These are phyloP conservation scores for Trichosanthes truncata DNA, from an alignment of 306 rosid genomes.

Conservation along the genomic window DNA sequence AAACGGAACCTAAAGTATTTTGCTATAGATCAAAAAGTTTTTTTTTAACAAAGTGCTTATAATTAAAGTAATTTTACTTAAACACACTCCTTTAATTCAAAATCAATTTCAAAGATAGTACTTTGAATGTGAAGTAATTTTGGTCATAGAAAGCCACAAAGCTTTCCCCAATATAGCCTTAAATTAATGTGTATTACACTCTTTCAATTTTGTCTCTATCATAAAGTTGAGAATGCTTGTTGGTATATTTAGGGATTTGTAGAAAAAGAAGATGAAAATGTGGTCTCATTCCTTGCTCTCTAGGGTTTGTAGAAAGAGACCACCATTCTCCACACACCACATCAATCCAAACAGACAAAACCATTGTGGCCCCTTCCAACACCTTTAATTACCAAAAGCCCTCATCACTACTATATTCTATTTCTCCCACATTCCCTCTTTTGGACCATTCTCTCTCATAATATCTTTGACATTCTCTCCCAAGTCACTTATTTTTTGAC, in stretches of 20 bases:
- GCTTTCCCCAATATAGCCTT: not conserved
- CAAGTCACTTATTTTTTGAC: no score
- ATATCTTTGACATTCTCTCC: not conserved
- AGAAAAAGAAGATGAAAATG: not conserved
- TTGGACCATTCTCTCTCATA: not conserved
- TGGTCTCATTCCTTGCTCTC: slow-evolving; percentile 1
- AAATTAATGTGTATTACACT: not conserved
- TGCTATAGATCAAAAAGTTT: no score
- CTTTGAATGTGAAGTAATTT: not conserved
- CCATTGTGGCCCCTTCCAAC: not conserved
- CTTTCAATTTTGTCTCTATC: not conserved
- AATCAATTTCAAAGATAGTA: not conserved
- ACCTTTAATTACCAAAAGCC: slow-evolving; percentile 1
- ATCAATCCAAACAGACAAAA: not conserved
- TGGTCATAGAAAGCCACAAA: not conserved
- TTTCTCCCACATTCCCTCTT: not conserved
- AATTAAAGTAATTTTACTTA: no score
- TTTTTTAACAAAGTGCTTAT: no score
- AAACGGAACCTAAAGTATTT: no score
- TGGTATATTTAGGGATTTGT: not conserved
- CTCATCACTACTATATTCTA: not conserved
- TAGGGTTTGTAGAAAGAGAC: not conserved
- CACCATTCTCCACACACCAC: not conserved
- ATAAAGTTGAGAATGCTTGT: not conserved
- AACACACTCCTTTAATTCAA: no score